Evolutionary conservation across 768 basidiomycete species (phyloP).

Genomic region (Suillus subluteus): DNA sequence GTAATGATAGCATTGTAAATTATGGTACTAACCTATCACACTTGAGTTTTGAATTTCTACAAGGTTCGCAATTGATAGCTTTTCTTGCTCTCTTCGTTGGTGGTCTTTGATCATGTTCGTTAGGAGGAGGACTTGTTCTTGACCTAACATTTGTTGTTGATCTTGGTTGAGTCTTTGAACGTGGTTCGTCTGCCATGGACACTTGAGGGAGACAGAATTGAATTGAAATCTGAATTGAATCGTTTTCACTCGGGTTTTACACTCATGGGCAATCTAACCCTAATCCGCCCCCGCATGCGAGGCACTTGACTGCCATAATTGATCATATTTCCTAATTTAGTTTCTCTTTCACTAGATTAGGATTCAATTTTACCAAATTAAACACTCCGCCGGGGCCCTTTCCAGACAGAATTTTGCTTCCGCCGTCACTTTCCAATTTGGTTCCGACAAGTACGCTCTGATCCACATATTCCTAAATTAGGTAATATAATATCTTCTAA

Average conservation of each 20-base stretch:
- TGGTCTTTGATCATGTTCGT: conserved; percentile 61
- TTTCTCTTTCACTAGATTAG: not conserved
- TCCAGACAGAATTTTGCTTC: not conserved
- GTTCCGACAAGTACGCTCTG: conserved; percentile 2
- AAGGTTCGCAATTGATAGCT: conserved; percentile 89
- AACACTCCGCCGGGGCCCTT: conserved; percentile 5
- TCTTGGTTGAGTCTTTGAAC: conserved; percentile 7
- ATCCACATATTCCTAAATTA: not conserved
- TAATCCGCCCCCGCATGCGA: conserved; percentile 8
- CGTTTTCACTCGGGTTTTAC: conserved; percentile 9
- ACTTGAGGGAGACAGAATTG: not conserved
- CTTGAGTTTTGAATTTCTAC: conserved; percentile 85
- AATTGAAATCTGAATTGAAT: not conserved
- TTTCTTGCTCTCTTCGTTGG: conserved; percentile 85
- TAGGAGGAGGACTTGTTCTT: conserved; percentile 49
- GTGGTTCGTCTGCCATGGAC: conserved; percentile 2
- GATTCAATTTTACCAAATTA: conserved; percentile 3
- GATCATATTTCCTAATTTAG: conserved; percentile 1
- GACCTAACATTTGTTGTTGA: conserved; percentile 44
- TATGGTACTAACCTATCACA: conserved; percentile 71
- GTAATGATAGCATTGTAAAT: not conserved
- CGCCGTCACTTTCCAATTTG: conserved; percentile 6
- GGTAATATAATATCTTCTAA: not conserved
- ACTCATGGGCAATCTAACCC: conserved; percentile 7
- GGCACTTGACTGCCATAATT: not conserved